Percentiles rank a stretch among this genome's conserved stretches.
Evolutionary conservation across 768 basidiomycete genomes (phyloP).

Genomic region (Macrolepiota dolichaula): DNA sequence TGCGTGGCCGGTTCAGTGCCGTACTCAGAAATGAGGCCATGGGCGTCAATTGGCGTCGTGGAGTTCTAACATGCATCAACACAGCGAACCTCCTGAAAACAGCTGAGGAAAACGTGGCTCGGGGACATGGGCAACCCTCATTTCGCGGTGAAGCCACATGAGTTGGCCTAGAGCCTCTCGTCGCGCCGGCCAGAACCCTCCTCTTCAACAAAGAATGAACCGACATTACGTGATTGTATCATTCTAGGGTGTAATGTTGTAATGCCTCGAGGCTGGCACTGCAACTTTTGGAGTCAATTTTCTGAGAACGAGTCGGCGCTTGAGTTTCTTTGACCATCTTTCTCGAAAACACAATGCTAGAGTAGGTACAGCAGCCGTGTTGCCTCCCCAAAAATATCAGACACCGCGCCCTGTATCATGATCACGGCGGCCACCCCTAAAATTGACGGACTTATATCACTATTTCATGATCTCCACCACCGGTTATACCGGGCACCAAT

Average conservation of each 20-base stretch:
- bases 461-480: not conserved
- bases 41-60: not conserved
- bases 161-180: not conserved
- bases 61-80: constrained; percentile 9
- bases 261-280: not conserved
- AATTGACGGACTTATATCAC: not conserved
- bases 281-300: not conserved
- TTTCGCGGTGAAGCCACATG: not conserved
- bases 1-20: not conserved
- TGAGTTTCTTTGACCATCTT: not conserved
- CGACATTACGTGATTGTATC: not conserved
- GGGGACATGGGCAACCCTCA: not conserved
- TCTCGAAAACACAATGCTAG: too few species aligned
- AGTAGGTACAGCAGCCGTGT: too few species aligned
- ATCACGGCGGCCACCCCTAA: not conserved
- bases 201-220: too few species aligned
- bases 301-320: not conserved
- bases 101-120: not conserved
- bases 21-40: constrained; percentile 3
- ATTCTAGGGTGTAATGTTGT: not conserved
- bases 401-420: not conserved
- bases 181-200: too few species aligned
- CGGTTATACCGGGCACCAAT: not conserved
- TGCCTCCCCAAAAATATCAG: not conserved
- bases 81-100: not conserved